Conservation (phyloP, 164 flowering plant genomes). For the Umbilicus rupestris region DNA sequence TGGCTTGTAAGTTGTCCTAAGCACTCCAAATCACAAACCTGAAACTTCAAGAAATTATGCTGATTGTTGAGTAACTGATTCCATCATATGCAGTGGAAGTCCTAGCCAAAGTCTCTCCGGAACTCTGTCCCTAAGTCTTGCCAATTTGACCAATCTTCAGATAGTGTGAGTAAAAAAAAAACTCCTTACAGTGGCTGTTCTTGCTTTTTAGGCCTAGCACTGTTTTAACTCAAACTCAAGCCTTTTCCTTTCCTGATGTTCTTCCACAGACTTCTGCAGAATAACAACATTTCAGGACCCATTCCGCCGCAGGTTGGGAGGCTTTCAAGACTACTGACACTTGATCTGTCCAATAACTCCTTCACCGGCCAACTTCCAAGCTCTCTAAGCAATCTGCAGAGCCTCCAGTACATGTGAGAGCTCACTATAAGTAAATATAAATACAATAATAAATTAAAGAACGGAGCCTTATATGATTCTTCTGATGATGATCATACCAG, state of each 20-base stretch:
- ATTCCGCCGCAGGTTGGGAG: constrained; percentile 67
- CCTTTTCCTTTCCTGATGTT: not conserved
- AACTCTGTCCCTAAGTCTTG: constrained; percentile 52
- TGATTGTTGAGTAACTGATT: not conserved
- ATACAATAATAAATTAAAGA: too few species aligned
- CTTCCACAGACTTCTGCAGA: constrained; percentile 57
- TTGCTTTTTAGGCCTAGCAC: not conserved
- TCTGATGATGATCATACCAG: constrained; percentile 22
- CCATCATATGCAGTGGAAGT: constrained; percentile 49
- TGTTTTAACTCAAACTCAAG: too few species aligned
- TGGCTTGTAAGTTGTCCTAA: constrained; percentile 51
- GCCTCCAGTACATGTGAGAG: constrained; percentile 84
- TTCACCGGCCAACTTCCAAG: constrained; percentile 52
- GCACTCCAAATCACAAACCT: not conserved
- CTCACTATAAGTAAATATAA: too few species aligned
- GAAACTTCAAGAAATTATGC: not conserved
- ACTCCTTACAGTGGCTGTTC: not conserved
- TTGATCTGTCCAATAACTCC: constrained; percentile 81
- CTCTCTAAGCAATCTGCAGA: constrained; percentile 47
- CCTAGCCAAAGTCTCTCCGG: constrained; percentile 90
- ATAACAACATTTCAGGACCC: constrained; percentile 73
- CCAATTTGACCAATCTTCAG: constrained; percentile 75
- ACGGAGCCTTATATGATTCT: too few species aligned
- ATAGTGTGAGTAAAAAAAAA: constrained; percentile 56
- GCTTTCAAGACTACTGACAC: constrained; percentile 60